phyloP scores from a whole-genome alignment of 495 filamentous ascomycete species.

The Aspergillus hancockii region DNA sequence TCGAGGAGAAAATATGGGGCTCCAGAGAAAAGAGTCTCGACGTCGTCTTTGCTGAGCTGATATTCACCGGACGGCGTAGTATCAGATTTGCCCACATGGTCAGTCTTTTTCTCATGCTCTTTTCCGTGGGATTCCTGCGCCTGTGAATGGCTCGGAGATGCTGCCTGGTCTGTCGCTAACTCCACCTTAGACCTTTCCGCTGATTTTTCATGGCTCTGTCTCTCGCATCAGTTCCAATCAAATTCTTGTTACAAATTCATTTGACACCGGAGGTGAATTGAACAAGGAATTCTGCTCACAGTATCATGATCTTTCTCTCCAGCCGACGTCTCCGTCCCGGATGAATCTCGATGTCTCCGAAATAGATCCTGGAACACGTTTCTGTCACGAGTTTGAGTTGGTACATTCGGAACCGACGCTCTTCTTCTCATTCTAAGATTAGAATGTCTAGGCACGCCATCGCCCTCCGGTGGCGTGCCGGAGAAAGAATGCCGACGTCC shows the following conservation, averaged over 20 bases:
- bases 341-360: constrained; percentile 22
- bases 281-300: background rate
- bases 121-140: background rate
- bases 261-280: background rate
- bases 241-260: background rate
- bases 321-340: background rate
- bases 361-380: constrained; percentile 33
- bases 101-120: background rate
- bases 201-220: background rate
- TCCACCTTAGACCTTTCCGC: background rate
- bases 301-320: background rate
- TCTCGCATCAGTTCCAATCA: background rate
- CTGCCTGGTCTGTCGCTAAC: background rate
- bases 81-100: background rate
- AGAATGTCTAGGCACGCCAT: background rate
- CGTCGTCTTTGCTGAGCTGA: constrained; percentile 56
- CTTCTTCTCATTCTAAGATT: constrained; percentile 11
- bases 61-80: background rate
- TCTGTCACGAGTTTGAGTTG: background rate
- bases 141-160: background rate
- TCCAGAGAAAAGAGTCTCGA: constrained; percentile 74
- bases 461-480: constrained; percentile 5
- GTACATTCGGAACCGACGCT: constrained; percentile 15
- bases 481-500: constrained; percentile 25
- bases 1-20: constrained; percentile 69